Base-by-base conservation (phyloP, 495 filamentous ascomycete species). In the Bombardia bombarda region DNA sequence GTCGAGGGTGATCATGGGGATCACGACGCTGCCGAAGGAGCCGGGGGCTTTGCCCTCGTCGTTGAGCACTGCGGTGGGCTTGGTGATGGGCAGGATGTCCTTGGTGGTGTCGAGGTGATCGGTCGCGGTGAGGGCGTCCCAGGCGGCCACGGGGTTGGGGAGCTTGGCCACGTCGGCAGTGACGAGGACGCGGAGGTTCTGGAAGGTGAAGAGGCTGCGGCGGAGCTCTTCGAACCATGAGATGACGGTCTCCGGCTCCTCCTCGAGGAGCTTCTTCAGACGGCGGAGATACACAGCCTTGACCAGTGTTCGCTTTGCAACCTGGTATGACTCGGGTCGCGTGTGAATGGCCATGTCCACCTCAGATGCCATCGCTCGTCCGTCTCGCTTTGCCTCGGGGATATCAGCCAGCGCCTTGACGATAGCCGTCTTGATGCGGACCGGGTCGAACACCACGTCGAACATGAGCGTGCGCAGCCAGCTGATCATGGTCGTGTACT, bases 1-100 rank as follows among this genome's bases (percentile, higher is more conserved):
- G 67, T 99, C 92, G 41, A 95, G 84, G 5, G 90, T 86, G 1
- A 85, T 78, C 77, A 99, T 86, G 13, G 90, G 90, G 18, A 99
- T 77, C 36, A 99, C 72, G 45, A 85, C 84, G 7, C 84, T 79
- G 14, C 74, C 74, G 36, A 82, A 65, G 26, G 75, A 69, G 13
- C 90, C 90, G 12, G 90, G 81, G 6, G 73, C 75, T 30, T 72
- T 68, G 7, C 89, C 92, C 26, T 82, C 77, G 10, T 77, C 67
- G 48, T 76, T 90, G 17, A 95, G 77, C 24, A 84, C 72, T 14
- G 76, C 67, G 35, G 71, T 42, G 5, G 62, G 60, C 39, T 68
- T 67, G 32, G 62, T 49, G 32, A 77, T 69, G 9, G 73, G 70
- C 3, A 66, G 49, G 10, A 64, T 37, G 2, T 73, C 58, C 34